Evolutionary conservation across 257 asterid species (phyloP).

Genomic region (Ballota nigra): DNA sequence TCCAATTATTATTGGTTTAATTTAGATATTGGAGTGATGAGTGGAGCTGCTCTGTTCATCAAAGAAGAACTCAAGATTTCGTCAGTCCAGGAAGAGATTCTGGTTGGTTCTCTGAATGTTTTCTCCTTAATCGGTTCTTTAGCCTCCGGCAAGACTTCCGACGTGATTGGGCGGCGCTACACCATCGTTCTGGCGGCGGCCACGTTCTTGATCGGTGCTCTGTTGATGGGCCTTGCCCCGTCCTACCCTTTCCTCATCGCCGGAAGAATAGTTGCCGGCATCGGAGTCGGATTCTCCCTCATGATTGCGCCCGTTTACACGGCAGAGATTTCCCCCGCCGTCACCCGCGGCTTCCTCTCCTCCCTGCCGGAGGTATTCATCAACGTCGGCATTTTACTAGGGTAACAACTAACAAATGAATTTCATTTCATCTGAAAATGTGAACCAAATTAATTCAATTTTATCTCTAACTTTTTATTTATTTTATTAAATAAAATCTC

Average conservation of each 20-base stretch:
- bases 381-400: constrained; percentile 66
- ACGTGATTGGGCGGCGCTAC: constrained; percentile 74
- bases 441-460: too few relatives aligned
- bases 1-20: background rate
- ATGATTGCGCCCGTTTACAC: constrained; percentile 90
- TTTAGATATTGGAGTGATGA: constrained; percentile 83
- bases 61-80: constrained; percentile 60
- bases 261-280: constrained; percentile 70
- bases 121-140: constrained; percentile 68
- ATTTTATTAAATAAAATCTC: too few relatives aligned
- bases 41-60: constrained; percentile 72
- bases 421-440: too few relatives aligned
- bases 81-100: constrained; percentile 48
- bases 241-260: constrained; percentile 60
- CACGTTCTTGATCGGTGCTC: constrained; percentile 63
- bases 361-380: constrained; percentile 86
- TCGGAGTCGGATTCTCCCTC: constrained; percentile 78
- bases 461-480: too few relatives aligned
- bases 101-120: constrained; percentile 67
- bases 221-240: constrained; percentile 75
- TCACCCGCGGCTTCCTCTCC: constrained; percentile 74
- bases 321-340: constrained; percentile 70
- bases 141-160: constrained; percentile 86
- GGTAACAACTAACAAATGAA: too few relatives aligned
- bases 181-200: constrained; percentile 72